phyloP scores from a whole-genome alignment of 768 basidiomycete species.

The Agaricus sinodeliciosus region DNA sequence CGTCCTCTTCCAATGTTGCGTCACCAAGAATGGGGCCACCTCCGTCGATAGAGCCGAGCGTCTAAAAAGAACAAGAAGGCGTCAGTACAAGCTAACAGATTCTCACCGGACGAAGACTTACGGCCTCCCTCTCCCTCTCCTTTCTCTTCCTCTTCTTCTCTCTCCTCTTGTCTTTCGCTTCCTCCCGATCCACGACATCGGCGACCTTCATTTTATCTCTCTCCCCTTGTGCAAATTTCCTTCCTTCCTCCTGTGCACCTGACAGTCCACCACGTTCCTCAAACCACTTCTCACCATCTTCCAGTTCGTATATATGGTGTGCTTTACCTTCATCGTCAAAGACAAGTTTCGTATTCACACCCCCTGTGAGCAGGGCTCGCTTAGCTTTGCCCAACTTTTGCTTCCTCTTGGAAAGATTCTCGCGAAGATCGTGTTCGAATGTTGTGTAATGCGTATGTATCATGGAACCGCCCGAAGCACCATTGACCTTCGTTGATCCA shows the following conservation, averaged over 20 bases:
- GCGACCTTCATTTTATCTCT: slow-evolving; percentile 60
- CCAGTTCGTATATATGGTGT: slow-evolving; percentile 80
- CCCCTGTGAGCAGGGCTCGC: slow-evolving; percentile 61
- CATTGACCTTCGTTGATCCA: neutral
- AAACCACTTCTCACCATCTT: slow-evolving; percentile 67
- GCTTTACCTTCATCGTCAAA: slow-evolving; percentile 86
- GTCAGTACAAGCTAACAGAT: neutral
- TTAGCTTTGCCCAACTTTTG: slow-evolving; percentile 68
- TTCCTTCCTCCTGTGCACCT: slow-evolving; percentile 60
- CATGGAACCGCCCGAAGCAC: neutral
- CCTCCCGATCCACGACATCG: slow-evolving; percentile 72
- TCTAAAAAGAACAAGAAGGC: slow-evolving; percentile 15
- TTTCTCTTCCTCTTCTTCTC: slow-evolving; percentile 94
- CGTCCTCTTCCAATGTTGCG: slow-evolving; percentile 35
- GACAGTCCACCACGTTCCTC: slow-evolving; percentile 54
- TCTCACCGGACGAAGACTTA: slow-evolving; percentile 19
- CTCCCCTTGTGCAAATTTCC: slow-evolving; percentile 68
- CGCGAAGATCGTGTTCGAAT: slow-evolving; percentile 19
- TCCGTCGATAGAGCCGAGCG: slow-evolving; percentile 22
- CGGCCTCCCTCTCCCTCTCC: slow-evolving; percentile 52
- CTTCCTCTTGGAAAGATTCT: slow-evolving; percentile 82
- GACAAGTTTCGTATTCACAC: slow-evolving; percentile 63
- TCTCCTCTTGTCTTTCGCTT: slow-evolving; percentile 80
- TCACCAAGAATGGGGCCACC: slow-evolving; percentile 27
- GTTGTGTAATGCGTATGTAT: neutral